phyloP scores from a whole-genome alignment of 202 grass and related monocot species.

The Schoenoplectus tabernaemontani region DNA sequence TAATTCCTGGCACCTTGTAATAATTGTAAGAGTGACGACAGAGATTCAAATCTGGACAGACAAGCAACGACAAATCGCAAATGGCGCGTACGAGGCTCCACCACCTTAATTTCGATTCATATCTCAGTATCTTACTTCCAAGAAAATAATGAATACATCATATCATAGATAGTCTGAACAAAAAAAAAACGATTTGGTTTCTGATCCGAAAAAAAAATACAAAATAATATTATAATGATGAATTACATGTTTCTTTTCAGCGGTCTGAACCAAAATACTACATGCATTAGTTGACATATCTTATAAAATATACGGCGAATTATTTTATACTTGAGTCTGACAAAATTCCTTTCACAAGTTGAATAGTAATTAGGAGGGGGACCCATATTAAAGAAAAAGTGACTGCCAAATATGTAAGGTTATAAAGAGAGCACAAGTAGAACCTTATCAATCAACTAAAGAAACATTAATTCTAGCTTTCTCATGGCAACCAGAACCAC shows the following conservation, averaged over 20 bases:
- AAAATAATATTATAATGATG: no score
- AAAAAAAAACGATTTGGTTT: no score
- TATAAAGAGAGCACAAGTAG: neutral
- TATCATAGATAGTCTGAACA: no score
- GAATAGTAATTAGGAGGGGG: neutral
- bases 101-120: neutral
- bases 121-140: neutral
- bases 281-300: neutral
- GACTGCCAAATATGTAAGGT: neutral
- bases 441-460: neutral
- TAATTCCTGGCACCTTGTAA: neutral
- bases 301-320: neutral
- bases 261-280: neutral
- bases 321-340: neutral
- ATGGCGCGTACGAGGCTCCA: neutral
- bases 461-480: neutral
- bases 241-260: no score
- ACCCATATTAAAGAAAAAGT: neutral
- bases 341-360: neutral
- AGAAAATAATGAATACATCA: neutral
- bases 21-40: neutral
- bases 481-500: constrained; percentile 25
- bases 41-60: neutral
- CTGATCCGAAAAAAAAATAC: no score
- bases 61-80: neutral